Evolutionary conservation across 495 filamentous ascomycete species (phyloP).

Genomic region (Penicillium ochrochloron): DNA sequence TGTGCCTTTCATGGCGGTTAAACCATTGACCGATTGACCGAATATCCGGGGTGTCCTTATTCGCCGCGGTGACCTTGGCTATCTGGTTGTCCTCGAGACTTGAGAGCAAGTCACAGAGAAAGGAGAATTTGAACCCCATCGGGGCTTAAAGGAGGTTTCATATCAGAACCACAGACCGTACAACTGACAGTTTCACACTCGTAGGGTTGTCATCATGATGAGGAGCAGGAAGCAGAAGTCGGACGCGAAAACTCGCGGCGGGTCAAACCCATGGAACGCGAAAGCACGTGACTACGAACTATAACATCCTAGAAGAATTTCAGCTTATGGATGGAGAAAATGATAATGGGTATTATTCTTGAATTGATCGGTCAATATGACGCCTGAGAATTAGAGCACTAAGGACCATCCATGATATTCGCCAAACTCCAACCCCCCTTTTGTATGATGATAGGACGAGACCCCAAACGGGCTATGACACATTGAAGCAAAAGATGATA

Average conservation of each 20-base stretch:
- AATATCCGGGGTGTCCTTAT: conserved; percentile 38
- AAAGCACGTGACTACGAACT: conserved; percentile 41
- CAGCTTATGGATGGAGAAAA: conserved; percentile 4
- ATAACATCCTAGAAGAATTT: background rate
- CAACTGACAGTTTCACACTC: background rate
- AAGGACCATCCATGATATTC: conserved; percentile 22
- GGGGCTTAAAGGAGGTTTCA: background rate
- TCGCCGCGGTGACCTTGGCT: conserved; percentile 41
- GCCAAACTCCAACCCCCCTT: conserved; percentile 42
- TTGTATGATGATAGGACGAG: conserved; percentile 10
- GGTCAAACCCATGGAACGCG: conserved; percentile 41
- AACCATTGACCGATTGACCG: conserved; percentile 64
- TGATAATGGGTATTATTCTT: conserved; percentile 8
- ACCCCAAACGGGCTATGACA: conserved; percentile 7
- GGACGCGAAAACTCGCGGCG: conserved; percentile 25
- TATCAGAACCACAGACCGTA: background rate
- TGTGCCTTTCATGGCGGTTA: conserved; percentile 50
- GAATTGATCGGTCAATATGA: background rate
- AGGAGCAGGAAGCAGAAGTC: conserved; percentile 11
- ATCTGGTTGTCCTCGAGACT: conserved; percentile 52
- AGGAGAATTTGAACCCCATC: conserved; percentile 67
- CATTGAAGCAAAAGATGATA: conserved; percentile 17
- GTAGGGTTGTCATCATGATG: background rate
- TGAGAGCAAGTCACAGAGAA: conserved; percentile 65
- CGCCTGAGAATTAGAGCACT: background rate